A percentile compares a stretch with the other conserved stretches of the same genome.
phyloP scores from a whole-genome alignment of 139 green algal genomes.

The Bryopsis sp. region DNA sequence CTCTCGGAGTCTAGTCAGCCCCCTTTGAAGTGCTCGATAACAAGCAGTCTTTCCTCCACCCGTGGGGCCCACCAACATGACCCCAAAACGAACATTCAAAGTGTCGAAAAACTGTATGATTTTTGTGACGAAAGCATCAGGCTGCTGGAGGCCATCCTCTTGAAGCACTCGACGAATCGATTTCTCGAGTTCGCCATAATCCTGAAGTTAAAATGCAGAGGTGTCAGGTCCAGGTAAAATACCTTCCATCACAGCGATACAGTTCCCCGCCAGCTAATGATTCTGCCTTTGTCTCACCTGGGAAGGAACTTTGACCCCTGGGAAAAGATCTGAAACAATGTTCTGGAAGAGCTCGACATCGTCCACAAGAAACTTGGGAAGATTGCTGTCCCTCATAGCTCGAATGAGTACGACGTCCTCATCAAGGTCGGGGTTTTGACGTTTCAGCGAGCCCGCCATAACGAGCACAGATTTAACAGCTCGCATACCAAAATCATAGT shows the following conservation, averaged over 20 bases:
- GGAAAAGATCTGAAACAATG: conserved; percentile 82
- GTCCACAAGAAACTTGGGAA: conserved; percentile 78
- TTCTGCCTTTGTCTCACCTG: no score
- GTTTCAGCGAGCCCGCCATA: conserved; percentile 72
- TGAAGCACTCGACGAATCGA: conserved; percentile 40
- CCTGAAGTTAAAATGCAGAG: conserved; percentile 28
- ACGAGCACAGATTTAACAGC: conserved; percentile 79
- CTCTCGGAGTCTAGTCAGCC: conserved; percentile 46
- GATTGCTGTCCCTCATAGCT: conserved; percentile 75
- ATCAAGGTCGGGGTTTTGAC: conserved; percentile 48
- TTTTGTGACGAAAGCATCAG: conserved; percentile 58
- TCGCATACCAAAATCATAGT: conserved; percentile 83
- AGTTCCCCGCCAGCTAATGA: no score
- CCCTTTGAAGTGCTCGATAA: conserved; percentile 56
- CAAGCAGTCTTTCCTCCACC: conserved; percentile 65
- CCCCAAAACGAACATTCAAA: conserved; percentile 76
- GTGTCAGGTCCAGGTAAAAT: background rate
- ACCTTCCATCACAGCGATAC: no score
- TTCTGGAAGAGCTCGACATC: conserved; percentile 72
- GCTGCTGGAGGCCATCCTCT: conserved; percentile 41
- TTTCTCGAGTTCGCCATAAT: conserved; percentile 59
- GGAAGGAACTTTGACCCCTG: conserved; percentile 48
- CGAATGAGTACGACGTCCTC: conserved; percentile 69
- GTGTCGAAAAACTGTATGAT: conserved; percentile 76
- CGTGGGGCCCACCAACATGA: conserved; percentile 73